phyloP scores from a whole-genome alignment of 768 basidiomycete genomes.

The Cystofilobasidium ferigula region DNA sequence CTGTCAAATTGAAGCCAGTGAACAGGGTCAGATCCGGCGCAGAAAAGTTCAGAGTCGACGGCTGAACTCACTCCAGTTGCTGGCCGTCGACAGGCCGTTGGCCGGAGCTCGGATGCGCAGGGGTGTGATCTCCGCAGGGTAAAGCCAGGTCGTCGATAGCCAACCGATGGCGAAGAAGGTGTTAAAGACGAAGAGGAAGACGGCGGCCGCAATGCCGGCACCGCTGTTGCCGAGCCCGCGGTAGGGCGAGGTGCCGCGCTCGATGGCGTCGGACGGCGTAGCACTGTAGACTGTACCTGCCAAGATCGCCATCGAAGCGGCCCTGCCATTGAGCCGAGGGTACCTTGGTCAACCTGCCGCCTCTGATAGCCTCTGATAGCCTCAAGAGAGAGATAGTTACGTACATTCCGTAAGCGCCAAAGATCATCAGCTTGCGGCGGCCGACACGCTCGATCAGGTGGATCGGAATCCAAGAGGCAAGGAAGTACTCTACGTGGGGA shows the following conservation, averaged over 20 bases:
- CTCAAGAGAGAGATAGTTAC: too few relatives aligned
- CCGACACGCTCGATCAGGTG: slow-evolving; percentile 32
- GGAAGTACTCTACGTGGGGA: slow-evolving; percentile 23
- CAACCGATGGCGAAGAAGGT: slow-evolving; percentile 60
- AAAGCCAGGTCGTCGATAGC: slow-evolving; percentile 52
- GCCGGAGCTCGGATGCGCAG: slow-evolving; percentile 54
- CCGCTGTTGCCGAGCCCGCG: slow-evolving; percentile 42
- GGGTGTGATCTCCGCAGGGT: slow-evolving; percentile 50
- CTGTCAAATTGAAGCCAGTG: not conserved
- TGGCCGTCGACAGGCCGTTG: slow-evolving; percentile 45
- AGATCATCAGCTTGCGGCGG: slow-evolving; percentile 34
- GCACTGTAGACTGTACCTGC: slow-evolving; percentile 37
- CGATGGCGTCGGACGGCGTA: not conserved
- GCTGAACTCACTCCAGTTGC: slow-evolving; percentile 37
- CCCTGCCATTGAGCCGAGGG: too few relatives aligned
- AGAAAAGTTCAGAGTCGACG: slow-evolving; percentile 27
- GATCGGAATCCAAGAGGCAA: slow-evolving; percentile 29
- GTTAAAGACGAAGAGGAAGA: slow-evolving; percentile 60
- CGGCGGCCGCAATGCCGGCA: slow-evolving; percentile 47
- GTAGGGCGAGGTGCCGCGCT: not conserved
- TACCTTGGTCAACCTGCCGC: too few relatives aligned
- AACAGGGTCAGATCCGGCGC: slow-evolving; percentile 4
- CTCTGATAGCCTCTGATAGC: slow-evolving; percentile 42
- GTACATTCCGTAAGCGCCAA: slow-evolving; percentile 30
- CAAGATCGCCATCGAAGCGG: slow-evolving; percentile 46